These are phyloP conservation scores for Coffea eugenioides DNA, from an alignment of 257 asterid genomes.

Conservation along the genomic window DNA sequence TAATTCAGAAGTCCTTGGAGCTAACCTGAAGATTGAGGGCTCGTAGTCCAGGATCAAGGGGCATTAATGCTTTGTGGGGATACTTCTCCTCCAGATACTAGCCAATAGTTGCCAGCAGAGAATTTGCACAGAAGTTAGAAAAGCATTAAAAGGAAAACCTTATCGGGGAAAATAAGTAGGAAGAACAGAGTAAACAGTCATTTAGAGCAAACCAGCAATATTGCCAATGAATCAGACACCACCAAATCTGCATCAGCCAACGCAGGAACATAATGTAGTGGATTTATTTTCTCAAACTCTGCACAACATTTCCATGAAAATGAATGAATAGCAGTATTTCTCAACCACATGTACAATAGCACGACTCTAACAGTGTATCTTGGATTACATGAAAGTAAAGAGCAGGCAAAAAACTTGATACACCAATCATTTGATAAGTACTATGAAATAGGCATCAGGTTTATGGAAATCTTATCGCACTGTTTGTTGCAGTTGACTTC, in stretches of 20 bases:
- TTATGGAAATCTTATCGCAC: too few relatives aligned
- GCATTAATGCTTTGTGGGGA: slow-evolving; percentile 55
- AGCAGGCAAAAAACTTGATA: background rate
- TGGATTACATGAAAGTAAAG: background rate
- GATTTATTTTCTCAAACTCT: slow-evolving; percentile 81
- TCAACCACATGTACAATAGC: background rate
- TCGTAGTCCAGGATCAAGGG: slow-evolving; percentile 57
- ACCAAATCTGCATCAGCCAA: slow-evolving; percentile 72
- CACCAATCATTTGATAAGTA: background rate
- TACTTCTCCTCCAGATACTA: slow-evolving; percentile 78
- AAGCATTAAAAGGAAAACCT: background rate
- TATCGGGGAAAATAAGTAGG: background rate
- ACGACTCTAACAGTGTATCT: background rate
- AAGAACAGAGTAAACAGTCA: background rate
- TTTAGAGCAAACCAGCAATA: slow-evolving; percentile 52
- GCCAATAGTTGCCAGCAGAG: slow-evolving; percentile 1
- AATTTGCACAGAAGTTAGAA: slow-evolving; percentile 2
- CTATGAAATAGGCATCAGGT: too few relatives aligned
- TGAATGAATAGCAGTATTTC: background rate
- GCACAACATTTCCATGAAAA: slow-evolving; percentile 26
- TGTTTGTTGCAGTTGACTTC: too few relatives aligned
- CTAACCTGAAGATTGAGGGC: slow-evolving; percentile 82
- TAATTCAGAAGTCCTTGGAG: slow-evolving; percentile 3
- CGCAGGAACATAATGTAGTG: slow-evolving; percentile 69
- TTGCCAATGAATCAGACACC: slow-evolving; percentile 72